Percentiles rank a stretch among this genome's conserved stretches.
These are phyloP conservation scores for Lojkania enalia DNA, from an alignment of 2,329 filamentous ascomycete genomes.

Conservation along the genomic window DNA sequence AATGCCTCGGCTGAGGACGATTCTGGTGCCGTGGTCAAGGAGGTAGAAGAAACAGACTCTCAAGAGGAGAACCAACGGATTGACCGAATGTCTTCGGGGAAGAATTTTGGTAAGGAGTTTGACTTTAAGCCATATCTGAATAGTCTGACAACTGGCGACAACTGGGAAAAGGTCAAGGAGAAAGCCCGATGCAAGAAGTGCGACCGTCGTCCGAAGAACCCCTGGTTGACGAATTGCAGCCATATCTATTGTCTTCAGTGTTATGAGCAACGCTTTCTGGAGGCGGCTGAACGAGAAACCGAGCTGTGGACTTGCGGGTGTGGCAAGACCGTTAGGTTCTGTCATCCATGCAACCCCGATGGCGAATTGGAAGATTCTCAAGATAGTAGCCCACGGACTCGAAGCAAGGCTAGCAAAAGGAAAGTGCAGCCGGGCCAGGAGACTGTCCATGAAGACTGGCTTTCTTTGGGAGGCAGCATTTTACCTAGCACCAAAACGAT, in stretches of 20 bases:
- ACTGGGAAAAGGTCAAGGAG: slow-evolving; percentile 49
- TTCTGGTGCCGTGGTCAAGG: slow-evolving; percentile 11
- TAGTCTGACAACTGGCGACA: slow-evolving; percentile 35
- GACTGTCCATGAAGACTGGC: slow-evolving; percentile 45
- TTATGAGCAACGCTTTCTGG: slow-evolving; percentile 38
- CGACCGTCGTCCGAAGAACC: slow-evolving; percentile 39
- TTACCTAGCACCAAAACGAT: slow-evolving; percentile 52
- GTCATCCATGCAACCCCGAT: slow-evolving; percentile 27
- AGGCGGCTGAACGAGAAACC: slow-evolving; percentile 26
- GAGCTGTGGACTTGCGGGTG: slow-evolving; percentile 40
- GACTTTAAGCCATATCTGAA: slow-evolving; percentile 49
- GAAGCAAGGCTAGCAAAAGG: slow-evolving; percentile 23
- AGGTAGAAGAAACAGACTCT: slow-evolving; percentile 9
- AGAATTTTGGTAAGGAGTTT: slow-evolving; percentile 43
- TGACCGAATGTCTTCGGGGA: slow-evolving; percentile 25
- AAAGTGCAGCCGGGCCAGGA: slow-evolving; percentile 21
- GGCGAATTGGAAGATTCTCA: slow-evolving; percentile 10
- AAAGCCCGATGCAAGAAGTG: slow-evolving; percentile 51
- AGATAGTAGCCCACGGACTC: slow-evolving; percentile 17
- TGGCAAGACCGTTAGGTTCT: slow-evolving; percentile 26
- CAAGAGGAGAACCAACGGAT: slow-evolving; percentile 5
- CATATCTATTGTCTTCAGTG: slow-evolving; percentile 62
- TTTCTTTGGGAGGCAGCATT: slow-evolving; percentile 39
- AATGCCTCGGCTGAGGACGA: slow-evolving; percentile 7
- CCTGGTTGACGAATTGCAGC: slow-evolving; percentile 55